A percentile compares a stretch with the other conserved stretches of the same genome.
Evolutionary conservation across 306 rosid species (phyloP).

Genomic region (Sindora glabra): DNA sequence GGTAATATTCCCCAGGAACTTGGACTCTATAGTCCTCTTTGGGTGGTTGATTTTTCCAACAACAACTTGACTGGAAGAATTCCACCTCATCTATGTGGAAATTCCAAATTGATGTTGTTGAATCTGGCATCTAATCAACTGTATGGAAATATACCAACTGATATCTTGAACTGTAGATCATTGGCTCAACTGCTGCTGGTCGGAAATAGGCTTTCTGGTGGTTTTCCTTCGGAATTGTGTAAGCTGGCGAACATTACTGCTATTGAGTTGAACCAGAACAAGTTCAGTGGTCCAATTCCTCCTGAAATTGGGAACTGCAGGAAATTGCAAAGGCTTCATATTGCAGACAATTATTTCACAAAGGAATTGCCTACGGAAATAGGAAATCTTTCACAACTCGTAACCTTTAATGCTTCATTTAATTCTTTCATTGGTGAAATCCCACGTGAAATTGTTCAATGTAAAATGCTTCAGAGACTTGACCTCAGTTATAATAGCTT

Average conservation of each 20-base stretch:
- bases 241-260: conserved; percentile 62
- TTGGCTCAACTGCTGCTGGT: conserved; percentile 59
- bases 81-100: conserved; percentile 67
- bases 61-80: conserved; percentile 62
- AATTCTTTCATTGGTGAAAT: conserved; percentile 58
- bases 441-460: conserved; percentile 55
- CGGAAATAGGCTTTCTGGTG: conserved; percentile 65
- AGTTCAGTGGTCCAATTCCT: conserved; percentile 73
- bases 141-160: conserved; percentile 60
- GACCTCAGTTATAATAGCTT: conserved; percentile 76
- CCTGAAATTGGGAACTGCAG: conserved; percentile 50
- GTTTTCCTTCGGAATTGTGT: conserved; percentile 73
- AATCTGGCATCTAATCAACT: conserved; percentile 59
- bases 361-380: conserved; percentile 75
- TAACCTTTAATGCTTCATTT: conserved; percentile 76
- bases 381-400: conserved; percentile 77
- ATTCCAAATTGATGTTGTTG: conserved; percentile 55
- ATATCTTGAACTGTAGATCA: conserved; percentile 50
- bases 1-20: conserved; percentile 70
- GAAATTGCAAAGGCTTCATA: conserved; percentile 79
- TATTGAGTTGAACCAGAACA: conserved; percentile 68
- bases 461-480: conserved; percentile 80
- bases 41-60: conserved; percentile 89
- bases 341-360: conserved; percentile 69
- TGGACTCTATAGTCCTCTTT: conserved; percentile 59